Base-by-base conservation (phyloP, 768 basidiomycete genomes). In the Russula brevipes region DNA sequence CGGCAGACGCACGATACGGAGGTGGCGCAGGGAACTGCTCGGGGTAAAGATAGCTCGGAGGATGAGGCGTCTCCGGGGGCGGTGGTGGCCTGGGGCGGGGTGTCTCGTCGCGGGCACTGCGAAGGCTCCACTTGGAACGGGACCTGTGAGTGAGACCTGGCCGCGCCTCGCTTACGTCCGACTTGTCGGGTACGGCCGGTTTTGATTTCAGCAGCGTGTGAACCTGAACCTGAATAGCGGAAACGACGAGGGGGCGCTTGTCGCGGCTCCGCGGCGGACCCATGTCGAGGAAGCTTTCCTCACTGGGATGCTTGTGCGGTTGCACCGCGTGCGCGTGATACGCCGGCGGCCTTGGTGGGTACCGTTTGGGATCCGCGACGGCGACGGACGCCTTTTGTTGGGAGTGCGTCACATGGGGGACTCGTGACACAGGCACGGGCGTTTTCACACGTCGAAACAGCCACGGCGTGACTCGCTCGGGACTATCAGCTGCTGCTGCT, bases 381-480 rank as follows among this genome's bases (percentile, higher is more conserved):
- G 53, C 62, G 50, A 45, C 31, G 6, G 45, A 31, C 1, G 16
- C 36, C 57, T 39, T 39, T 54, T 54, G n/a, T 2, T 24, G 50
- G 7, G 42, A 3, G 7, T 4, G 49, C 7, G 42, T 31, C 14
- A 39, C 17, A 41, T 45, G 52, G n/a, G 41, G 8, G 7, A 30
- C 19, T 17, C 16, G 49, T 24, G 24, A 24, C 24, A 24, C 24
- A 35, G 45, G 35, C 33, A 44, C 36, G 7, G 57, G 42, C 19
- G 57, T 39, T 17, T 59, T 63, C 46, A 63, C 57, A 41, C 38
- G 57, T 33, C 62, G 57, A 7, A 54, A 24, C 9, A 63, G 57
- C 62, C 62, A 63, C 7, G 62, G 62, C 46, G 57, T 63, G 52
- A 63, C 62, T 63, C 62, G 57, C 5, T 42, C 7, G 36, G 57